These are phyloP conservation scores for Fusarium pseudocircinatum DNA, from an alignment of 2,329 filamentous ascomycete species.

Conservation along the genomic window DNA sequence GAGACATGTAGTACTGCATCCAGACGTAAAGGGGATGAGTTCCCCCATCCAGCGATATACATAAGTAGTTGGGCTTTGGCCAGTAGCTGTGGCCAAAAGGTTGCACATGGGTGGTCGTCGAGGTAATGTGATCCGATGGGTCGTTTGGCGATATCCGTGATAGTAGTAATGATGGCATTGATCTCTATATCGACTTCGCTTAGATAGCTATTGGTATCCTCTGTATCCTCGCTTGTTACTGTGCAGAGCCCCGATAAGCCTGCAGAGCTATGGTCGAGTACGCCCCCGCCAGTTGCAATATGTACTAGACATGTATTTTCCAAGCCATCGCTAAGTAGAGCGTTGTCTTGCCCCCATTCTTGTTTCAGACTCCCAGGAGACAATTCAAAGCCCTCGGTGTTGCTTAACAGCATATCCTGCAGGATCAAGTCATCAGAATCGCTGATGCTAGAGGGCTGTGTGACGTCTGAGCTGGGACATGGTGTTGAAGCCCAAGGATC, in stretches of 20 bases:
- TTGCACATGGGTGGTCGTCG: not conserved
- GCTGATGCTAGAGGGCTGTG: too few species aligned
- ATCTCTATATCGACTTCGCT: not conserved
- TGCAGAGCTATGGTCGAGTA: too few species aligned
- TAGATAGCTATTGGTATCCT: too few species aligned
- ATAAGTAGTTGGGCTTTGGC: not conserved
- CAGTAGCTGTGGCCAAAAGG: not conserved
- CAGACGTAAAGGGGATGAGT: not conserved
- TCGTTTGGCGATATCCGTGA: not conserved
- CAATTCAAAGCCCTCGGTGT: accelerated
- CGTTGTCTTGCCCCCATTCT: not conserved
- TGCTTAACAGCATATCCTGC: not conserved
- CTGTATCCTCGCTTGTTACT: too few species aligned
- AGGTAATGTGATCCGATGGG: not conserved
- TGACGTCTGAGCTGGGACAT: not conserved
- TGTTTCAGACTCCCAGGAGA: not conserved
- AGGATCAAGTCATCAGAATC: not conserved
- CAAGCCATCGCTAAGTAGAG: accelerated
- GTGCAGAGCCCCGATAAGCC: too few species aligned
- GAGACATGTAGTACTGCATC: not conserved
- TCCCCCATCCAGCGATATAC: not conserved
- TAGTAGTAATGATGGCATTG: not conserved
- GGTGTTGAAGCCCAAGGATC: not conserved
- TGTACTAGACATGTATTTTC: not conserved
- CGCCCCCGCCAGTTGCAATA: too few species aligned